A percentile compares a stretch with the other conserved stretches of the same genome.
These are phyloP conservation scores for Eleusine coracana DNA, from an alignment of 176 grass and related monocot species.

Conservation along the genomic window DNA sequence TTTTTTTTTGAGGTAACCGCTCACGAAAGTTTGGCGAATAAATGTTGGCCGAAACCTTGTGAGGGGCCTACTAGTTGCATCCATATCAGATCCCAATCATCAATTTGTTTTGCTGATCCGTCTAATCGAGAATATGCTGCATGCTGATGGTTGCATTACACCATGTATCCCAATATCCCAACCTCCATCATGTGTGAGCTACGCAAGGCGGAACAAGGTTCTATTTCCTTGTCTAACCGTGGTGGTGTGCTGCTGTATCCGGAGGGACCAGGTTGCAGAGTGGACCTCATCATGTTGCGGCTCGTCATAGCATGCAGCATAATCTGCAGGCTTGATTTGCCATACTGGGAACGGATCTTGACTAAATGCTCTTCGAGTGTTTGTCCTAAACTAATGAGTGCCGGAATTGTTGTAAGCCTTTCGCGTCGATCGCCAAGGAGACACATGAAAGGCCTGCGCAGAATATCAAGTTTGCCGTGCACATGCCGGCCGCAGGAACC, in stretches of 20 bases:
- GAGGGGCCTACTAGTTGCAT: not conserved
- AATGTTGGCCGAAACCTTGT: not conserved
- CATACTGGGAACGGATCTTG: not conserved
- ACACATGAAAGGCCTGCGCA: not conserved
- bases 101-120: no score
- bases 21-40: constrained; percentile 4
- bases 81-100: not conserved
- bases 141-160: no score
- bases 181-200: not conserved
- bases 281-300: not conserved
- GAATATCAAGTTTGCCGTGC: not conserved
- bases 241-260: not conserved
- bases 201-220: no score
- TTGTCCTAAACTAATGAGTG: not conserved
- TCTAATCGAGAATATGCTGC: no score
- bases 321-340: not conserved
- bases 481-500: not conserved
- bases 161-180: not conserved
- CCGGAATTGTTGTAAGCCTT: not conserved
- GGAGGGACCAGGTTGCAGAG: no score
- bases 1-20: not conserved
- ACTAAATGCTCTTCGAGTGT: not conserved
- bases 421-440: not conserved
- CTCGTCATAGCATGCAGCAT: not conserved
- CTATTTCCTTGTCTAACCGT: no score